Conservation (phyloP, 164 flowering plant species). For the Vitis cinerea region DNA sequence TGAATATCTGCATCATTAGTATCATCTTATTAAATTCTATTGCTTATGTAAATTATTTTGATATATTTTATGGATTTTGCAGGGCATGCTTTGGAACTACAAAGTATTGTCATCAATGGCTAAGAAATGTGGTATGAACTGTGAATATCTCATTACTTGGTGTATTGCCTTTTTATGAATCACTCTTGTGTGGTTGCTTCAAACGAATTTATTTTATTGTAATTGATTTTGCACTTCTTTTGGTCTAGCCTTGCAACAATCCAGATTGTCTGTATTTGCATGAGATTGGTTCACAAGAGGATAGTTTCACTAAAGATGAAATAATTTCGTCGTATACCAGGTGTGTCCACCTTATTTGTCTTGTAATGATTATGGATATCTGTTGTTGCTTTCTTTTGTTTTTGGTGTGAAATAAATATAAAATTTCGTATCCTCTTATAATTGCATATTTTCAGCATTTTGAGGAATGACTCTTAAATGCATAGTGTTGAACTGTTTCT, state of each 20-base stretch:
- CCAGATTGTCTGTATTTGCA: constrained; percentile 97
- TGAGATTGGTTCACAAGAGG: constrained; percentile 92
- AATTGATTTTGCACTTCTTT: constrained; percentile 1
- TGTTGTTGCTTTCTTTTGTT: not conserved
- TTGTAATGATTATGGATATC: too few species aligned
- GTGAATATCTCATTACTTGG: not conserved
- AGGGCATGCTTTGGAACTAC: constrained; percentile 99
- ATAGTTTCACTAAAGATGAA: constrained; percentile 96
- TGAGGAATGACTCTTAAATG: too few species aligned
- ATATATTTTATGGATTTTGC: constrained; percentile 5
- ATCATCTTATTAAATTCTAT: not conserved
- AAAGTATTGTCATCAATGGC: constrained; percentile 98
- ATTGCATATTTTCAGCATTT: too few species aligned
- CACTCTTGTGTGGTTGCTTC: not conserved
- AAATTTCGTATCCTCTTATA: too few species aligned
- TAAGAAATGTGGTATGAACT: constrained; percentile 77
- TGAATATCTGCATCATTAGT: not conserved
- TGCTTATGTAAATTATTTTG: not conserved
- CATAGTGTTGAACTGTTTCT: too few species aligned
- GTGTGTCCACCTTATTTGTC: constrained; percentile 29
- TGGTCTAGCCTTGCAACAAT: constrained; percentile 77
- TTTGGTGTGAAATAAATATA: too few species aligned
- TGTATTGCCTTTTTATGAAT: not conserved
- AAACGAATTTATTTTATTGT: not conserved
- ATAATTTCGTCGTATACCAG: constrained; percentile 84